Evolutionary conservation across 345 rosid species (phyloP), one percentile per base, ranked within the genome.

Genomic region (Syzygium grande): DNA sequence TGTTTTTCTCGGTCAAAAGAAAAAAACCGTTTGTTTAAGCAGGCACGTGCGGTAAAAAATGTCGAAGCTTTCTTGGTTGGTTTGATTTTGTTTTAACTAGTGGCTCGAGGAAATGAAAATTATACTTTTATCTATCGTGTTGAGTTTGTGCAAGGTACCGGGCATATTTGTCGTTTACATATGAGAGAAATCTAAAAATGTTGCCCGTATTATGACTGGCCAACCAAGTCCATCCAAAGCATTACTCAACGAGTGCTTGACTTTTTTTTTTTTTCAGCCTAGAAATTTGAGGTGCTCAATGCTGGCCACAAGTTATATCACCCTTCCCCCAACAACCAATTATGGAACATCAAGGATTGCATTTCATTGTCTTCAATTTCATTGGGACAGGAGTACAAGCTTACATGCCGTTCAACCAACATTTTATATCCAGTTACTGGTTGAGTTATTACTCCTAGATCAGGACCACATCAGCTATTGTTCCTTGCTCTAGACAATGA

Each of bases 1-100:
- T 3, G 2, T 30, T 29, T 3, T 3, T 3, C 0, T 1, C 11
- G 17, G 9, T 61, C 73, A n/a, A 61, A n/a, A 61, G 16, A 13
- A 14, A n/a, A 27, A 27, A 12, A 29, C 9, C 9, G 6, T 61
- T 61, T 0, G 4, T 61, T 61, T 27, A 61, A 61, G 17, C 4
- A 5, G 4, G 9, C 9, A 7, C 7, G 46, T 43, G 46, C 46
- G 7, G 1, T 43, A 1, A 43, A 43, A 43, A 43, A 43, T 43
- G 46, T 43, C 1, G 46, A 43, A 6, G 46, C 6, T 43, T 43
- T n/a, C 7, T 13, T n/a, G 7, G 13, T 61, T 12, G 4, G 1
- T 61, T n/a, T 13, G 13, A n/a, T 61, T n/a, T n/a, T 13, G 38
- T 61, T n/a, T n/a, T 61, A 7, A 12, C 16, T 2, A 6, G 30